Evolutionary conservation across 129 eudicot species (phyloP).

Genomic region (Centaurea solstitialis): DNA sequence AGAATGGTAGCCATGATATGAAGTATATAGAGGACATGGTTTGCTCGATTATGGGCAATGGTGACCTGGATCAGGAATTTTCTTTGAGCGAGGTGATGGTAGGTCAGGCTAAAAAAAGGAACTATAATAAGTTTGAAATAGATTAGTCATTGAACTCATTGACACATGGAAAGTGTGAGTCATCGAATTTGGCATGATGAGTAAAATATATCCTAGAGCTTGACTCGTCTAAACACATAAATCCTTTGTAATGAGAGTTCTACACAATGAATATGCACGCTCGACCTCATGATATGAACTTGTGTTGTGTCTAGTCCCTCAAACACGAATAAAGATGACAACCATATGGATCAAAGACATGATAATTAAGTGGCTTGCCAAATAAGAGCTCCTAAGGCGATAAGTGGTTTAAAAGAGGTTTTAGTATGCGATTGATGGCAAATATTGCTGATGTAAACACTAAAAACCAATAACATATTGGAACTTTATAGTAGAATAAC

Average conservation of each 20-base stretch:
- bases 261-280: not conserved
- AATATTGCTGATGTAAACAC: not conserved
- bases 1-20: too few relatives aligned
- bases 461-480: not conserved
- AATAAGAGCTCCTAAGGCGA: not conserved
- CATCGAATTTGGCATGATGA: not conserved
- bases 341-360: not conserved
- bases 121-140: too few relatives aligned
- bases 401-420: not conserved
- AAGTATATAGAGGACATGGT: too few relatives aligned
- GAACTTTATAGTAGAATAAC: not conserved
- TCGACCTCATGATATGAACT: not conserved
- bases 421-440: not conserved
- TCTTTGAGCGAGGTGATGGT: too few relatives aligned
- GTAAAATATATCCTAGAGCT: not conserved
- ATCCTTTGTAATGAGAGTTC: not conserved
- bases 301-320: not conserved
- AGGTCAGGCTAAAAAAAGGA: too few relatives aligned
- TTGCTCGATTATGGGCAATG: too few relatives aligned
- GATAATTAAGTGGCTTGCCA: not conserved
- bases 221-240: not conserved
- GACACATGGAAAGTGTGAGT: not conserved
- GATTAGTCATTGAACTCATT: too few relatives aligned
- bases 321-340: not conserved
- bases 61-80: too few relatives aligned